Percentiles rank a stretch among this genome's conserved stretches.
phyloP scores from a whole-genome alignment of 2,329 filamentous ascomycete genomes.

The Fusarium vanettenii region DNA sequence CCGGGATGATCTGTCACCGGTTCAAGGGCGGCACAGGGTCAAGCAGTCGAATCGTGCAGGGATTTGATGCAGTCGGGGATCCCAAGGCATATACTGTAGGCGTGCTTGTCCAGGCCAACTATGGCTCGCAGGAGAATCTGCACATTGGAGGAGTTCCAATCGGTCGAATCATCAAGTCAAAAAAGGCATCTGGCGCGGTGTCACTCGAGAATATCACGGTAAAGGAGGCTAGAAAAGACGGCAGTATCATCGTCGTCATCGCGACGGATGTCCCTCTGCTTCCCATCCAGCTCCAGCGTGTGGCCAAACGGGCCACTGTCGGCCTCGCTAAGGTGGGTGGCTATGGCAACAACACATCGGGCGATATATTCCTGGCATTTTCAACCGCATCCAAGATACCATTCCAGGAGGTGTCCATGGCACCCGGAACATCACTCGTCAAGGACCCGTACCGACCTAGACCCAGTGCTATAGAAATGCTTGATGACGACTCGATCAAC shows the following conservation, averaged over 20 bases:
- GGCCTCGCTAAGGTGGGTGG: slow-evolving; percentile 71
- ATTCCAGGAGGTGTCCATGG: slow-evolving; percentile 50
- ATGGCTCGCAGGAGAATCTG: slow-evolving; percentile 67
- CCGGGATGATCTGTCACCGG: slow-evolving; percentile 74
- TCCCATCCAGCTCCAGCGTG: slow-evolving; percentile 52
- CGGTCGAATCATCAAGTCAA: slow-evolving; percentile 62
- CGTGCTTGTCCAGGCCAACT: slow-evolving; percentile 74
- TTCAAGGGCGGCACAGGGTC: slow-evolving; percentile 77
- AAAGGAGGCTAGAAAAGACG: slow-evolving; percentile 47
- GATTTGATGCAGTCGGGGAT: slow-evolving; percentile 48
- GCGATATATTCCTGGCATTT: slow-evolving; percentile 76
- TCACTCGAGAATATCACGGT: slow-evolving; percentile 22
- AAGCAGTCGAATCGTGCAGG: slow-evolving; percentile 66
- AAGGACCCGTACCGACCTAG: slow-evolving; percentile 56
- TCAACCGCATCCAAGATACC: slow-evolving; percentile 68
- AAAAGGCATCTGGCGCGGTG: slow-evolving; percentile 43
- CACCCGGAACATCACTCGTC: slow-evolving; percentile 41
- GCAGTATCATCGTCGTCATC: slow-evolving; percentile 51
- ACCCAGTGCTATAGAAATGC: slow-evolving; percentile 24
- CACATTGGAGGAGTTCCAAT: slow-evolving; percentile 71
- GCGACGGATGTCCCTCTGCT: slow-evolving; percentile 48
- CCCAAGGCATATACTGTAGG: slow-evolving; percentile 66
- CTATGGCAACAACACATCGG: slow-evolving; percentile 70
- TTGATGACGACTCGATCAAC: slow-evolving; percentile 71
- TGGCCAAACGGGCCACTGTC: slow-evolving; percentile 71